These are phyloP conservation scores for Exophiala sideris DNA, from an alignment of 2,329 filamentous ascomycete genomes.

Conservation along the genomic window DNA sequence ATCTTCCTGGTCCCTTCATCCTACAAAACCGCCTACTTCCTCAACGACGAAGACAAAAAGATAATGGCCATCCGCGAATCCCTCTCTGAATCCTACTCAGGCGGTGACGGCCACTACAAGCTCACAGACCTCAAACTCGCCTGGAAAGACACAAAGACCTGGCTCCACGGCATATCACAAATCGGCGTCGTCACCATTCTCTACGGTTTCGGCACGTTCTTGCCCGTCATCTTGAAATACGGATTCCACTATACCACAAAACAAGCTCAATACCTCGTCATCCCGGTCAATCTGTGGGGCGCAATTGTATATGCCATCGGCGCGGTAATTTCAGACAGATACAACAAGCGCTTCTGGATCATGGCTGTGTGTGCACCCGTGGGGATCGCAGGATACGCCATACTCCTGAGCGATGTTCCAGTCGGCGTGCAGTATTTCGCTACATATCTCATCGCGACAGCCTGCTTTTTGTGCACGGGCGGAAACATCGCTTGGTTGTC, in stretches of 20 bases:
- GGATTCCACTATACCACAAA: constrained; percentile 51
- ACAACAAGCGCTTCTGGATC: constrained; percentile 35
- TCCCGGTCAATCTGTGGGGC: constrained; percentile 35
- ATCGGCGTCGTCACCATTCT: constrained; percentile 36
- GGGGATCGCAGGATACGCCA: constrained; percentile 35
- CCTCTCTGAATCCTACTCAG: constrained; percentile 26
- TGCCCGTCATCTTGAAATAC: constrained; percentile 54
- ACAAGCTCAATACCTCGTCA: constrained; percentile 36
- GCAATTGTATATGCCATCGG: constrained; percentile 31
- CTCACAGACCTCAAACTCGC: constrained; percentile 30
- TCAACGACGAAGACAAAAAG: constrained; percentile 33
- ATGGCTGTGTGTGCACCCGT: constrained; percentile 34
- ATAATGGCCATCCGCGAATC: constrained; percentile 37
- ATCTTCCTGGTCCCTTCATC: constrained; percentile 33
- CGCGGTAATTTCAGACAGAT: constrained; percentile 32
- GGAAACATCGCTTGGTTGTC: constrained; percentile 31
- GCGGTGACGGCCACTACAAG: constrained; percentile 31
- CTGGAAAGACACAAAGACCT: constrained; percentile 35
- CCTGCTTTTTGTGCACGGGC: constrained; percentile 35
- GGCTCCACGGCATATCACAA: constrained; percentile 32
- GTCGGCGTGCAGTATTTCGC: constrained; percentile 32
- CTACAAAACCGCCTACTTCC: constrained; percentile 33
- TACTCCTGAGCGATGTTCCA: constrained; percentile 29
- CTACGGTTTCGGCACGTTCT: constrained; percentile 51
- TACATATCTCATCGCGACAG: constrained; percentile 30